Conservation (phyloP, 176 grass and related monocot species). For the Lolium rigidum region DNA sequence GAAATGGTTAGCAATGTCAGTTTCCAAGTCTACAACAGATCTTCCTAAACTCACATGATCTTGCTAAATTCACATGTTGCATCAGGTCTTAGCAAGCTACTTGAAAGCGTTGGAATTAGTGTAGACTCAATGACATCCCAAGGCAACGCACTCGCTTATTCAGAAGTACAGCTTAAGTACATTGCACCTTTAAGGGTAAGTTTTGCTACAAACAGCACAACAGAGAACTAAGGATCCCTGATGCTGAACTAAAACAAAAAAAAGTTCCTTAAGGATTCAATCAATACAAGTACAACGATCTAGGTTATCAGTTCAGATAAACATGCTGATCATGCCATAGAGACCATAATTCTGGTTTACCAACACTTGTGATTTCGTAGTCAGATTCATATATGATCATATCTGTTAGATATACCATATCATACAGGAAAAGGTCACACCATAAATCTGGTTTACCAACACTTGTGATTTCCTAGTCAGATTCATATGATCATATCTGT, state of each 20-base stretch:
- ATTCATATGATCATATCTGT: not conserved
- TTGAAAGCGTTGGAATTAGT: conserved; percentile 48
- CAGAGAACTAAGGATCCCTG: not conserved
- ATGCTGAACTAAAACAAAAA: not conserved
- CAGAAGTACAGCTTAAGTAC: conserved; percentile 56
- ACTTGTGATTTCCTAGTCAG: not conserved
- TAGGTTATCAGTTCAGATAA: not conserved
- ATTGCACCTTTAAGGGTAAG: conserved; percentile 61
- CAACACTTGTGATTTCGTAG: not conserved
- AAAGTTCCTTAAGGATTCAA: conserved; percentile 7
- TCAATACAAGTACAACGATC: not conserved
- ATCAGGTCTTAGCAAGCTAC: conserved; percentile 51
- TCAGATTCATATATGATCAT: not conserved
- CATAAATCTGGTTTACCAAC: not conserved
- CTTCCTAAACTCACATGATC: conserved; percentile 2
- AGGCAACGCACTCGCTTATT: conserved; percentile 50
- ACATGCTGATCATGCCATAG: not conserved
- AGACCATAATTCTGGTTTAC: not conserved
- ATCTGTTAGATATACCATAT: not conserved
- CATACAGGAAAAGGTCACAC: not conserved
- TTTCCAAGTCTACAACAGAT: not conserved
- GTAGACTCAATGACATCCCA: conserved; percentile 36
- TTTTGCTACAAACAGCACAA: not conserved
- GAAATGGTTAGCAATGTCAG: conserved; percentile 42
- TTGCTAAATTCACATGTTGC: not conserved